Evolutionary conservation across 2,329 filamentous ascomycete genomes (phyloP).

Genomic region (Colletotrichum sp.): DNA sequence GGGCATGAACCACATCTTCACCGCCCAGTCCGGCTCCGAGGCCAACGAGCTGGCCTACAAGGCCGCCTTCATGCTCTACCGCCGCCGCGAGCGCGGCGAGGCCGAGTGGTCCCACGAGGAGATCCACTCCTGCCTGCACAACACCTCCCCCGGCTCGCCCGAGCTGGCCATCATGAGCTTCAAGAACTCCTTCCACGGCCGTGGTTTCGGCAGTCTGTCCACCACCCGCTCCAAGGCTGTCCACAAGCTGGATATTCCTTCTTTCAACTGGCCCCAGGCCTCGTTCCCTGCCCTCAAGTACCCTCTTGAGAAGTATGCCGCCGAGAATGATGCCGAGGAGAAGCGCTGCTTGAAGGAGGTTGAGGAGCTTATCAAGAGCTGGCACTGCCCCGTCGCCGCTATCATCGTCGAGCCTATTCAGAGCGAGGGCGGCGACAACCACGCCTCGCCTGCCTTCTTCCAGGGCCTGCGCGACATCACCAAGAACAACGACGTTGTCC

Average conservation of each 20-base stretch:
- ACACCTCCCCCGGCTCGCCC: constrained; percentile 74
- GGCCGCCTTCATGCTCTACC: constrained; percentile 83
- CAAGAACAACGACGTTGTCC: constrained; percentile 69
- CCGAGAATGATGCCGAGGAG: constrained; percentile 76
- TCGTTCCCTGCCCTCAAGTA: constrained; percentile 80
- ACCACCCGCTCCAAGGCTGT: constrained; percentile 84
- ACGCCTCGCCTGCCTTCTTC: constrained; percentile 82
- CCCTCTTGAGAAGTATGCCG: constrained; percentile 71
- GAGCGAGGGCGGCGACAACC: constrained; percentile 85
- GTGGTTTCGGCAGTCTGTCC: constrained; percentile 78
- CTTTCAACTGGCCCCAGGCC: constrained; percentile 87
- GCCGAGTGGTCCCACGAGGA: constrained; percentile 77
- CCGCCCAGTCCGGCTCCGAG: constrained; percentile 78
- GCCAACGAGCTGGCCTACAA: constrained; percentile 88
- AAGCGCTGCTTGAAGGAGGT: constrained; percentile 75
- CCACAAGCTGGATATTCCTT: constrained; percentile 87
- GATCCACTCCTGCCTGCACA: constrained; percentile 70
- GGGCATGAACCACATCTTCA: constrained; percentile 81
- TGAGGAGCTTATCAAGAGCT: constrained; percentile 71
- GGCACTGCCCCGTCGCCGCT: constrained; percentile 73
- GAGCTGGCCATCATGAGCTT: constrained; percentile 81
- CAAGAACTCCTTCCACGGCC: constrained; percentile 79
- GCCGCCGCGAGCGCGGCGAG: constrained; percentile 72
- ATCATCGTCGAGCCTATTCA: constrained; percentile 82
- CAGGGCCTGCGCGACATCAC: constrained; percentile 75